Percentiles rank a stretch among this genome's conserved stretches.
phyloP scores from a whole-genome alignment of 75 land plant species.

The Cupressus sempervirens region DNA sequence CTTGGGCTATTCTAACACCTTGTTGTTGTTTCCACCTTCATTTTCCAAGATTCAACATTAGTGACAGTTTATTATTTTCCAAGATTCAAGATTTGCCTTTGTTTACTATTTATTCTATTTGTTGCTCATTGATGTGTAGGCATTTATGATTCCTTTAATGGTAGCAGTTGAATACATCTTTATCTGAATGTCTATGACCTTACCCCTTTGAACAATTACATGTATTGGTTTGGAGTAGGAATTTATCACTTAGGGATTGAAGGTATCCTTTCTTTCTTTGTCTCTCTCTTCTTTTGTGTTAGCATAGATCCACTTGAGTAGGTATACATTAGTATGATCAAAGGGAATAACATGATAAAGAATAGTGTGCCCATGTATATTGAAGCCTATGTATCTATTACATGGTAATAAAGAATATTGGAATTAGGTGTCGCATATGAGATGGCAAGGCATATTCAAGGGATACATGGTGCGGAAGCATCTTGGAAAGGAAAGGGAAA shows the following conservation, averaged over 20 bases:
- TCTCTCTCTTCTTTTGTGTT: not conserved
- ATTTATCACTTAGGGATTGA: conserved; percentile 90
- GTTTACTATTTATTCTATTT: no score
- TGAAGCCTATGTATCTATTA: not conserved
- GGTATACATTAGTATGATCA: not conserved
- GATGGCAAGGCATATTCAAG: not conserved
- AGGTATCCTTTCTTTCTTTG: conserved; percentile 29
- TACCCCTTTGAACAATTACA: conserved; percentile 70
- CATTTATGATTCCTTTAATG: no score
- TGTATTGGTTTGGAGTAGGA: conserved; percentile 80
- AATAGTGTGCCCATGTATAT: not conserved
- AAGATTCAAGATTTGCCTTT: no score
- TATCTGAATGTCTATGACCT: conserved; percentile 87
- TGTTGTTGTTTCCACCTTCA: no score
- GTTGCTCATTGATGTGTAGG: no score
- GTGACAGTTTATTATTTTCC: no score
- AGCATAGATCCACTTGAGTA: not conserved
- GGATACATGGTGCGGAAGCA: not conserved
- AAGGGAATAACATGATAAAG: not conserved
- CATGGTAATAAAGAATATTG: not conserved
- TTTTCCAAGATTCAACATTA: no score
- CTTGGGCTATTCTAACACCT: no score
- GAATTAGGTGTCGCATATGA: not conserved
- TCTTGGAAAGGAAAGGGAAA: no score
- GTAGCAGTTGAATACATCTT: conserved; percentile 20